These are phyloP conservation scores for Aegilops umbellulata DNA, from an alignment of 176 grass and related monocot species.

Conservation along the genomic window DNA sequence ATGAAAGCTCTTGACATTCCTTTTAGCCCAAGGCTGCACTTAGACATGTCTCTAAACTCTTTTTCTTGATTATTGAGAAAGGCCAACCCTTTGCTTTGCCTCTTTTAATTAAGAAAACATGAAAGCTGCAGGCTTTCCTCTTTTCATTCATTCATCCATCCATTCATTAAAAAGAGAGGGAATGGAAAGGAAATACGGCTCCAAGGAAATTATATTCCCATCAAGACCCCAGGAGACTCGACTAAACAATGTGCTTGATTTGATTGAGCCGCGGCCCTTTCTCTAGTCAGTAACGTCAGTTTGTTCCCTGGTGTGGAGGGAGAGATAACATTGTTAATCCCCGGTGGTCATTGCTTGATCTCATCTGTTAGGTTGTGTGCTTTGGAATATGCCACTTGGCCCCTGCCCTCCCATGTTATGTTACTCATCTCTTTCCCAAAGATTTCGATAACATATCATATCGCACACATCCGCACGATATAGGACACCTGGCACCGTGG, in stretches of 20 bases:
- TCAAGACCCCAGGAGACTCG: neutral
- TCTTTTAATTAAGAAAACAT: too few relatives aligned
- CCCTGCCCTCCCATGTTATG: neutral
- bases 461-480: neutral
- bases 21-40: too few relatives aligned
- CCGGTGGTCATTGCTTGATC: conserved; percentile 36
- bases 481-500: neutral
- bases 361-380: conserved; percentile 36
- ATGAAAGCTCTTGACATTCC: neutral
- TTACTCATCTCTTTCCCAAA: neutral
- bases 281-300: conserved; percentile 33
- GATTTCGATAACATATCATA: conserved; percentile 8
- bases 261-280: neutral
- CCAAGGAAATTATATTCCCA: conserved; percentile 36
- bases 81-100: too few relatives aligned
- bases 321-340: conserved; percentile 39
- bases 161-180: too few relatives aligned
- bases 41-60: too few relatives aligned
- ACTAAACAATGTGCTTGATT: conserved; percentile 8
- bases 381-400: conserved; percentile 49
- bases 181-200: neutral
- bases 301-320: neutral
- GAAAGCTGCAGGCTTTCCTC: neutral
- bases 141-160: neutral
- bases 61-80: too few relatives aligned